Base-by-base conservation (phyloP, 768 basidiomycete species). In the Lactifluus echinatus region DNA sequence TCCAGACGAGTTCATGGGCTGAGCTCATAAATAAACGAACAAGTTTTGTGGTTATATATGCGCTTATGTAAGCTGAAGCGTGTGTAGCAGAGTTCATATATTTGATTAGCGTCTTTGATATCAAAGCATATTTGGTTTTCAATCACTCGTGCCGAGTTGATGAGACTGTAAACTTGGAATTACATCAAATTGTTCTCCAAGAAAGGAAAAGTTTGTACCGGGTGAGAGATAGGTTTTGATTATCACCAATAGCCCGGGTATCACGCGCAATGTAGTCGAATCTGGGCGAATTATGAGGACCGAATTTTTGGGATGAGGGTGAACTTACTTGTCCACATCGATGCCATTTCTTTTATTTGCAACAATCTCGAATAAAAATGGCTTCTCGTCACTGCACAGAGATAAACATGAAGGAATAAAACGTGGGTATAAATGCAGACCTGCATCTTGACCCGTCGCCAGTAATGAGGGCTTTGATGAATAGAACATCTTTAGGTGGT, bases 181-280 rank as follows among this genome's bases (percentile, higher is more conserved):
- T 21, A n/a, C 6, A 48, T 34, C 51, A 53, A 47, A 19, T 24
- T 8, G 34, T 21, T 6, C 10, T 10, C 11, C 12, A 17, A 28
- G 50, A 42, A 8, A 40, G 39, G 0, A 46, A 40, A 40, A 7
- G 7, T 34, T 55, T 50, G 6, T 63, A 72, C 72, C 82, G 82
- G 65, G 75, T 63, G 53, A 76, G 49, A 66, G 77, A 65, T 69
- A 85, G 58, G 75, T 76, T 69, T 65, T 79, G 72, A 72, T 76
- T 60, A 43, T 86, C 83, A 12, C 87, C 89, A 33, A 89, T 79
- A 64, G 83, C 83, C 50, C 82, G 80, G 0, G 80, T 81, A 65
- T 93, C 90, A 2, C 90, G 75, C 6, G 80, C 73, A 54, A 93
- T 88, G 61, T 93, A 93, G 65, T 93, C 90, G 52, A 89, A 87